A percentile compares a stretch with the other conserved stretches of the same genome.
Conservation (phyloP, 169 alveolate genomes). For the Cryptosporidium canis region DNA sequence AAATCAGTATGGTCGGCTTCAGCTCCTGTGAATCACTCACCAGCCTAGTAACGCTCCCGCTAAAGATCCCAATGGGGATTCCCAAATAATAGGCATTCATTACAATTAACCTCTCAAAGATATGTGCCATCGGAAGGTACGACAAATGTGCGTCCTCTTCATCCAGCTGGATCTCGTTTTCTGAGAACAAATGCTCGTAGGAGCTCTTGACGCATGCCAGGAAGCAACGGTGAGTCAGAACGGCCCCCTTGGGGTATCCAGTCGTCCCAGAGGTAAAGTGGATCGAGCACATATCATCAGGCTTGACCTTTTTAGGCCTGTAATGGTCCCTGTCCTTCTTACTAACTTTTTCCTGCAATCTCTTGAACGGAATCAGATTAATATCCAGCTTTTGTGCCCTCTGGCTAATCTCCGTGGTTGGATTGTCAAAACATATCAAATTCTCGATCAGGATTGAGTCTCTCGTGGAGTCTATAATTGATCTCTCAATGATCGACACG, state of each 20-base stretch:
- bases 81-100: slow-evolving; percentile 74
- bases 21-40: slow-evolving; percentile 83
- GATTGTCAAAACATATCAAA: slow-evolving; percentile 33
- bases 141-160: slow-evolving; percentile 82
- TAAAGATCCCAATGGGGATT: slow-evolving; percentile 80
- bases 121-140: slow-evolving; percentile 89
- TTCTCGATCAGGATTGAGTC: slow-evolving; percentile 38
- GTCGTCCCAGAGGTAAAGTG: slow-evolving; percentile 94
- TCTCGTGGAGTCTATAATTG: slow-evolving; percentile 29
- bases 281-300: slow-evolving; percentile 80
- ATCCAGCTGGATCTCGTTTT: slow-evolving; percentile 63
- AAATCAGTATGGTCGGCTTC: slow-evolving; percentile 87
- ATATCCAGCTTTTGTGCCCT: slow-evolving; percentile 62
- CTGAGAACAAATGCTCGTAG: slow-evolving; percentile 46
- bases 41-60: slow-evolving; percentile 84
- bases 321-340: slow-evolving; percentile 36
- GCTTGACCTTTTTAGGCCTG: slow-evolving; percentile 70
- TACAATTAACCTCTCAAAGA: slow-evolving; percentile 84
- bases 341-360: slow-evolving; percentile 18
- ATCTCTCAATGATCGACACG: slow-evolving; percentile 65
- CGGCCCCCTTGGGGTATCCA: slow-evolving; percentile 92
- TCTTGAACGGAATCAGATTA: background rate
- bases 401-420: background rate
- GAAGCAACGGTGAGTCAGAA: slow-evolving; percentile 84
- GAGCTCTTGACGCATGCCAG: slow-evolving; percentile 78